Evolutionary conservation across 305 asterid genomes (phyloP).

Genomic region (Fraxinus floribunda): DNA sequence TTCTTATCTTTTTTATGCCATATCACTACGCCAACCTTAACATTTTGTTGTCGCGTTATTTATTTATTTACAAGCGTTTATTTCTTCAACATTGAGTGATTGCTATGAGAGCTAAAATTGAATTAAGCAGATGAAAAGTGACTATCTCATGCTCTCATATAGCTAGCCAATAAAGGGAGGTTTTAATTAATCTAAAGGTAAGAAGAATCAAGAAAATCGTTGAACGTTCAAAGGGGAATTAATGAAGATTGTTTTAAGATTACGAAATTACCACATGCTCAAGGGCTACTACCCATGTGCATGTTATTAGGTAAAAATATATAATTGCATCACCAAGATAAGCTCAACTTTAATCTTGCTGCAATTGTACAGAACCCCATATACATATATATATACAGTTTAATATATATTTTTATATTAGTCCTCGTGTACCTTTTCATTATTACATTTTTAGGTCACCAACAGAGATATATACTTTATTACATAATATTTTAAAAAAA

Average conservation of each 20-base stretch:
- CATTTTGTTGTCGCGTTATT: background rate
- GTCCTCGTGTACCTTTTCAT: background rate
- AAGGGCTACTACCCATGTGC: constrained; percentile 38
- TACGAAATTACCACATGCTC: constrained; percentile 49
- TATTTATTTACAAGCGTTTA: no score
- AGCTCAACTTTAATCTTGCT: constrained; percentile 21
- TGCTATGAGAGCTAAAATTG: background rate
- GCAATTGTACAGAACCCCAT: background rate
- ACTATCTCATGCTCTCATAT: background rate
- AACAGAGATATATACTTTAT: background rate
- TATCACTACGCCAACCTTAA: background rate
- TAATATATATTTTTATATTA: background rate
- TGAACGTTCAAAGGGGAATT: constrained; percentile 41
- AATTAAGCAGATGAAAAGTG: background rate
- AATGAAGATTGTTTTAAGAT: constrained; percentile 39
- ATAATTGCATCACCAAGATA: constrained; percentile 25
- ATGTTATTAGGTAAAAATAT: background rate
- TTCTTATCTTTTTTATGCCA: background rate
- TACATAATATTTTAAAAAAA: background rate
- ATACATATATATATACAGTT: background rate
- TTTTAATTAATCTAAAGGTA: background rate
- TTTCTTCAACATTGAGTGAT: no score
- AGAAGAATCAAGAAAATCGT: constrained; percentile 35
- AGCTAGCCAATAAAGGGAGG: background rate
- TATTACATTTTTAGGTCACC: background rate